A percentile compares a stretch with the other conserved stretches of the same genome.
phyloP scores from a whole-genome alignment of 2,329 filamentous ascomycete genomes.

The Mycogone perniciosa region DNA sequence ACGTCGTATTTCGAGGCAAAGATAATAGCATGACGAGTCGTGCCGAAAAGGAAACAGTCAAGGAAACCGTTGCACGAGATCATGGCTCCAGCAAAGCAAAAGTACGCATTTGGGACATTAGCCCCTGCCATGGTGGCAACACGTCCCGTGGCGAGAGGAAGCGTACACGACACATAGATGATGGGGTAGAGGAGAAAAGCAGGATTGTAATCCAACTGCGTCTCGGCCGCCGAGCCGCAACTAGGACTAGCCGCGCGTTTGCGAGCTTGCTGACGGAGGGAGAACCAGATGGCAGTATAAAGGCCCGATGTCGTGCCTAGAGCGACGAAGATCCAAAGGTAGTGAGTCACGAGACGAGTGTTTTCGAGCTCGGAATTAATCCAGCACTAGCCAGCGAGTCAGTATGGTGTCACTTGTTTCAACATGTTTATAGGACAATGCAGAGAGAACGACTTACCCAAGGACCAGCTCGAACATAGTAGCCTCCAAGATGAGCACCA shows the following conservation, averaged over 20 bases:
- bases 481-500: constrained; percentile 34
- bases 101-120: constrained; percentile 46
- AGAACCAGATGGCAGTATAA: constrained; percentile 36
- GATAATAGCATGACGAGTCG: constrained; percentile 46
- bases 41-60: constrained; percentile 48
- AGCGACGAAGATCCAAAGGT: constrained; percentile 54
- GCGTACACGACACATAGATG: constrained; percentile 63
- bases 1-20: constrained; percentile 34
- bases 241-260: constrained; percentile 9
- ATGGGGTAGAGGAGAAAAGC: constrained; percentile 61
- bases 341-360: constrained; percentile 55
- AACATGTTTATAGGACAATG: not conserved
- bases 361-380: constrained; percentile 48
- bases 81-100: constrained; percentile 53
- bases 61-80: constrained; percentile 51
- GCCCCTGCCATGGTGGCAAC: constrained; percentile 55
- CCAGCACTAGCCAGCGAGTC: constrained; percentile 48
- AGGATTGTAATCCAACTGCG: constrained; percentile 32
- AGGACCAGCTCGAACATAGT: constrained; percentile 59
- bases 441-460: constrained; percentile 41
- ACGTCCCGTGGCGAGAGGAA: constrained; percentile 58
- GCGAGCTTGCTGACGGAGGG: constrained; percentile 26
- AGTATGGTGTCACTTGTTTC: not conserved
- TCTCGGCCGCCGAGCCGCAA: constrained; percentile 12
- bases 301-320: constrained; percentile 32